These are phyloP conservation scores for Apiospora marii DNA, from an alignment of 2,329 filamentous ascomycete genomes.

Conservation along the genomic window DNA sequence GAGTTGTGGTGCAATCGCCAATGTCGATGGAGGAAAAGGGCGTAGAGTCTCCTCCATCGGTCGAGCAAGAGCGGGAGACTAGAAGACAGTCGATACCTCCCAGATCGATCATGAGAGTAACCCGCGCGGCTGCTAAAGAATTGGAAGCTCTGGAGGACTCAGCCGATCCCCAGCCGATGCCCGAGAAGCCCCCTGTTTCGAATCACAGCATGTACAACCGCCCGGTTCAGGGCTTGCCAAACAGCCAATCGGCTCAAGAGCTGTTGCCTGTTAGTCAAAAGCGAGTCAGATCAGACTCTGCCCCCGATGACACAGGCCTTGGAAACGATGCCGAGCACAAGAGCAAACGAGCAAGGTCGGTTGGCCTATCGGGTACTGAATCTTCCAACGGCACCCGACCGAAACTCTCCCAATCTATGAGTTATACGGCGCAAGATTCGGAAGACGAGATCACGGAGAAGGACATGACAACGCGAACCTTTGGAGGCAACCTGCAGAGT, in stretches of 20 bases:
- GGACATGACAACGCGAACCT: constrained; percentile 18
- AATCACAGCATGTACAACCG: constrained; percentile 19
- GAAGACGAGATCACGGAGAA: constrained; percentile 20
- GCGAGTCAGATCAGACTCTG: not conserved
- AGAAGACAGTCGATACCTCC: constrained; percentile 15
- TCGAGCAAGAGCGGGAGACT: constrained; percentile 25
- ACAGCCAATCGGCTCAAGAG: not conserved
- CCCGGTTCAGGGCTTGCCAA: not conserved
- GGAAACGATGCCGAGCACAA: constrained; percentile 23
- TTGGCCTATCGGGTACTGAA: not conserved
- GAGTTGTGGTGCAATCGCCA: constrained; percentile 25
- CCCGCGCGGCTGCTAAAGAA: not conserved
- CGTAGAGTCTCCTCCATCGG: constrained; percentile 1
- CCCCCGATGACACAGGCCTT: not conserved
- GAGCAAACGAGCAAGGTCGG: constrained; percentile 16
- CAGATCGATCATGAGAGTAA: constrained; percentile 25
- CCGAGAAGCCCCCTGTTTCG: not conserved
- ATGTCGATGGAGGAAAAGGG: constrained; percentile 15
- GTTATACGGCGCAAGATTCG: constrained; percentile 17
- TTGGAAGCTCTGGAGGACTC: not conserved
- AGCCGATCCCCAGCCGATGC: not conserved
- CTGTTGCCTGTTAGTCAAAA: not conserved
- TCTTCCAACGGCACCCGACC: constrained; percentile 32
- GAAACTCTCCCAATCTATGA: constrained; percentile 32
- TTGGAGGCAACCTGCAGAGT: not conserved